Conservation (phyloP, 2,329 filamentous ascomycete species). For the Pestalotiopsis sp. region DNA sequence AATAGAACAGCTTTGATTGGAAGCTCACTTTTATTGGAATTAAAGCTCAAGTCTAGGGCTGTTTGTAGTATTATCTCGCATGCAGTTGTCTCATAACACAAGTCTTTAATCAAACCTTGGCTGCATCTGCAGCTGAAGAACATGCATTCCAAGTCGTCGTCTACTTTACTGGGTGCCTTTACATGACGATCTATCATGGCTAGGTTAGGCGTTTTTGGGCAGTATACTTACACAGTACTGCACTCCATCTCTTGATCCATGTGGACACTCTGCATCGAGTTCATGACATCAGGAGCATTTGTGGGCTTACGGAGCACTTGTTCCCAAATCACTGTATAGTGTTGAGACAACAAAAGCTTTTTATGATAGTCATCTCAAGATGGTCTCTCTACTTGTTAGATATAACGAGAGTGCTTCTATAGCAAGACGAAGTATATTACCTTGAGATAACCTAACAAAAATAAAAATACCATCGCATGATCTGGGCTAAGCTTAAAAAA, state of each 20-base stretch:
- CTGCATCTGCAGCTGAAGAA: neutral
- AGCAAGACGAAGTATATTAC: neutral
- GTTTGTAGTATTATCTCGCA: neutral
- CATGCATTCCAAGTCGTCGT: neutral
- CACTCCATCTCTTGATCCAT: neutral
- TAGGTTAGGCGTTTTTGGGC: neutral
- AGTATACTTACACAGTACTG: neutral
- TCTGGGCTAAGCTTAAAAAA: slow-evolving; percentile 5
- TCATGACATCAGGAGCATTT: neutral
- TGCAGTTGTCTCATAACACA: neutral
- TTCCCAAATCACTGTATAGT: neutral
- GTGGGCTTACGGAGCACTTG: neutral
- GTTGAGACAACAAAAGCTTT: too few species aligned
- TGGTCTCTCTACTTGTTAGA: too few species aligned
- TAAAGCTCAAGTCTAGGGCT: neutral
- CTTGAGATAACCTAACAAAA: neutral
- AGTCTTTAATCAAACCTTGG: neutral
- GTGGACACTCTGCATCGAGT: neutral
- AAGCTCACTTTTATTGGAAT: neutral
- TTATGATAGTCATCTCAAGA: too few species aligned
- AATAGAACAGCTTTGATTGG: neutral
- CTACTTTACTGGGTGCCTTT: neutral
- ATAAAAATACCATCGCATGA: neutral
- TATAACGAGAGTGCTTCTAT: too few species aligned
- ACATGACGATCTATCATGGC: neutral